Evolutionary conservation across 345 rosid genomes (phyloP).

Genomic region (Citrus australasica): DNA sequence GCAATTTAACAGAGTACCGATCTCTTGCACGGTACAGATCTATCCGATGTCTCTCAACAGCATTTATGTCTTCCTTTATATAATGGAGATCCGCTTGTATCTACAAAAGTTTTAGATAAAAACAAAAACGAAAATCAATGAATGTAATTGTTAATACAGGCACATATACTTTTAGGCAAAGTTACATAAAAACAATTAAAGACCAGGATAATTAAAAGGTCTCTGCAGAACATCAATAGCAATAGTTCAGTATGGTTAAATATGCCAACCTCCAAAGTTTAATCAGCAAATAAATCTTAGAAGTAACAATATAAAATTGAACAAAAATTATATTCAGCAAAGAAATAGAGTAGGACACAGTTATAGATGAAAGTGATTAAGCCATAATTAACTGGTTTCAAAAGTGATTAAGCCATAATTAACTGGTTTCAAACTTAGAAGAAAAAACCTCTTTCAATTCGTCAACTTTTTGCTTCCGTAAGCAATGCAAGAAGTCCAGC

Average conservation of each 20-base stretch:
- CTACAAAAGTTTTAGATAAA: conserved; percentile 35
- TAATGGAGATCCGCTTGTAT: conserved; percentile 80
- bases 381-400: neutral
- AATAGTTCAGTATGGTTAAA: neutral
- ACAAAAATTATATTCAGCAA: neutral
- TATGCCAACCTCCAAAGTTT: neutral
- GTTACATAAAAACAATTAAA: neutral
- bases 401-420: neutral
- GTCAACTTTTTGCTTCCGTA: conserved; percentile 86
- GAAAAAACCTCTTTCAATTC: conserved; percentile 78
- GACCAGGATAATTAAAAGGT: neutral
- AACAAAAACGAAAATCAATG: neutral
- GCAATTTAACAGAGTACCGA: conserved; percentile 68
- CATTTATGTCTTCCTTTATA: conserved; percentile 84
- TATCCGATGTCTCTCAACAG: conserved; percentile 84
- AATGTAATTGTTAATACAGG: neutral
- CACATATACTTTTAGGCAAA: neutral
- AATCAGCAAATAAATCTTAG: conserved; percentile 2
- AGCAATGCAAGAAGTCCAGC: conserved; percentile 77
- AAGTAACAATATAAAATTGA: neutral
- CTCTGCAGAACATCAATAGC: neutral
- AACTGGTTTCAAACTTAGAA: neutral
- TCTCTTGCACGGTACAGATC: conserved; percentile 82
- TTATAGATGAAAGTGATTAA: neutral
- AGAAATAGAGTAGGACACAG: neutral